Percentiles rank a stretch among this genome's conserved stretches.
Evolutionary conservation across 139 green algal genomes (phyloP).

Genomic region (Auxenochlorella protothecoides): DNA sequence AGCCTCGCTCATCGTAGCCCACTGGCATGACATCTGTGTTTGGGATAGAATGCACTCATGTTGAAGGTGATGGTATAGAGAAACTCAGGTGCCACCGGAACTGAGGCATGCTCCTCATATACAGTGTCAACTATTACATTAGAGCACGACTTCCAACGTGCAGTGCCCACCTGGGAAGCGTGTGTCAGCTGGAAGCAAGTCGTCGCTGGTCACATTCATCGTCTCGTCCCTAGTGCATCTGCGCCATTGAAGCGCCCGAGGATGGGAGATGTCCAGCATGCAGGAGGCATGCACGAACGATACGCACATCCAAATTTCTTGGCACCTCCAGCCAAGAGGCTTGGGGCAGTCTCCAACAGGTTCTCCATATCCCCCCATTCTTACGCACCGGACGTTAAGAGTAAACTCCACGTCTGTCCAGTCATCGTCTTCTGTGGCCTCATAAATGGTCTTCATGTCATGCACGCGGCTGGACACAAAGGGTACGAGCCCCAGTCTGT

Average conservation of each 20-base stretch:
- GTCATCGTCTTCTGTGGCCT: slow-evolving; percentile 35
- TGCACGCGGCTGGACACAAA: slow-evolving; percentile 51
- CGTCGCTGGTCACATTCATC: slow-evolving; percentile 56
- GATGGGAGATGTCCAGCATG: too few species aligned
- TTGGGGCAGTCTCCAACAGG: too few species aligned
- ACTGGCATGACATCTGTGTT: slow-evolving; percentile 25
- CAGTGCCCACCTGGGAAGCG: too few species aligned
- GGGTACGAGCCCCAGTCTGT: slow-evolving; percentile 81
- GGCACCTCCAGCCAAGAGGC: slow-evolving; percentile 40
- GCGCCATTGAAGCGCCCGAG: background rate
- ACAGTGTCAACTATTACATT: too few species aligned
- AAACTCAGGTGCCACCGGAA: too few species aligned
- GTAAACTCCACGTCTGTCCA: slow-evolving; percentile 47
- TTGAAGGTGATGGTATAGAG: too few species aligned
- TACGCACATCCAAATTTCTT: too few species aligned
- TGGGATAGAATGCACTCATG: too few species aligned
- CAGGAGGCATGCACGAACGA: too few species aligned
- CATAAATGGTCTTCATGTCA: slow-evolving; percentile 47
- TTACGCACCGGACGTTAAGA: slow-evolving; percentile 34
- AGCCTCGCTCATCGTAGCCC: slow-evolving; percentile 19
- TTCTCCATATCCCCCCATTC: too few species aligned
- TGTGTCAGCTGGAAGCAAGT: slow-evolving; percentile 4
- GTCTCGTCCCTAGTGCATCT: slow-evolving; percentile 47
- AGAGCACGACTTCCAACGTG: too few species aligned
- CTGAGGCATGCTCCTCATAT: too few species aligned